Evolutionary conservation across 768 basidiomycete species (phyloP).

Genomic region (Rhizopogon sp.): DNA sequence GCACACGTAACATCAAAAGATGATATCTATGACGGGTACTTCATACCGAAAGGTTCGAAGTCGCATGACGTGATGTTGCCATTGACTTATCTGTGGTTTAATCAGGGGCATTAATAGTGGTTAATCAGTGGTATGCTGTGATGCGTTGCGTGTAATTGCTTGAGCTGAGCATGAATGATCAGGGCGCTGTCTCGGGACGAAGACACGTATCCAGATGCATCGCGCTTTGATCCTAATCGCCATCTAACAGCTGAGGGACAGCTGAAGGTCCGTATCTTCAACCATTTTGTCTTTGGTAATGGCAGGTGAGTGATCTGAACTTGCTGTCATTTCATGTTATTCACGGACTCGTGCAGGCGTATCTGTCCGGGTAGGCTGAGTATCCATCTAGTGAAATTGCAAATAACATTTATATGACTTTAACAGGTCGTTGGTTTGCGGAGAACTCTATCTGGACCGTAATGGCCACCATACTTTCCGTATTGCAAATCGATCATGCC

Average conservation of each 20-base stretch:
- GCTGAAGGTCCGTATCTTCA: neutral
- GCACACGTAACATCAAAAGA: conserved; percentile 26
- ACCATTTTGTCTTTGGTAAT: neutral
- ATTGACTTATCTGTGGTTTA: too few species aligned
- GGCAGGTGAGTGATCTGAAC: neutral
- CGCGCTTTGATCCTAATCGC: conserved; percentile 2
- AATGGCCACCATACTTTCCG: neutral
- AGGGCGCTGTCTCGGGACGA: neutral
- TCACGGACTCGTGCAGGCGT: neutral
- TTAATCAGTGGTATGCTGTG: conserved; percentile 15
- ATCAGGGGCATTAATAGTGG: conserved; percentile 16
- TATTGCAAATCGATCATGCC: neutral
- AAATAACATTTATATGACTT: neutral
- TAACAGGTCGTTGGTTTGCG: neutral
- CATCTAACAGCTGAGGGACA: neutral
- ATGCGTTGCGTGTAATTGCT: neutral
- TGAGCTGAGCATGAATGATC: neutral
- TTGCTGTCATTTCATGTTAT: neutral
- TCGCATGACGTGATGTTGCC: neutral
- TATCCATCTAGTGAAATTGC: neutral
- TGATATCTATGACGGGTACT: conserved; percentile 35
- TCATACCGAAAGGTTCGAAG: conserved; percentile 42
- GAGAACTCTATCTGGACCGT: neutral
- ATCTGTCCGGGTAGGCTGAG: neutral
- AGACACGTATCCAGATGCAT: neutral